These are phyloP conservation scores for Melampsora americana DNA, from an alignment of 1,284 basidiomycete species.

Conservation along the genomic window DNA sequence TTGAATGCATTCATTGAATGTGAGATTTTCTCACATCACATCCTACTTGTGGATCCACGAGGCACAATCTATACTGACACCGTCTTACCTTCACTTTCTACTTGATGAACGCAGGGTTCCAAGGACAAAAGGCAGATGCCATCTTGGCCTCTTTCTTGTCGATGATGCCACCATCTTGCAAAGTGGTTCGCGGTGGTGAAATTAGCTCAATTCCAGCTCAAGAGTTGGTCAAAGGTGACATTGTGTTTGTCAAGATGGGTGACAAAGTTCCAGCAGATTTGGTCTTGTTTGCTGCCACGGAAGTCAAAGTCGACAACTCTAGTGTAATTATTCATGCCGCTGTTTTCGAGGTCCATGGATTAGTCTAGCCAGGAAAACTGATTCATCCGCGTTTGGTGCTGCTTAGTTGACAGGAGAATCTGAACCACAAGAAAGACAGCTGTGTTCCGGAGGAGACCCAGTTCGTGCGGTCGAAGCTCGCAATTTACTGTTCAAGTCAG, in stretches of 20 bases:
- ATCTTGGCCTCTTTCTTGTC: slow-evolving; percentile 68
- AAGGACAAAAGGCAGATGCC: slow-evolving; percentile 59
- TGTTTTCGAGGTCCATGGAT: neutral
- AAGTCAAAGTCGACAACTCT: slow-evolving; percentile 68
- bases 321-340: slow-evolving; percentile 52
- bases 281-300: slow-evolving; percentile 61
- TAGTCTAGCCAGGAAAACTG: neutral
- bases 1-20: slow-evolving; percentile 69
- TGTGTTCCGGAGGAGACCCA: slow-evolving; percentile 59
- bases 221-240: slow-evolving; percentile 67
- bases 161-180: slow-evolving; percentile 67
- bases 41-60: neutral
- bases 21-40: neutral
- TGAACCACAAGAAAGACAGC: slow-evolving; percentile 64
- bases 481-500: slow-evolving; percentile 64
- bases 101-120: slow-evolving; percentile 39
- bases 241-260: slow-evolving; percentile 65
- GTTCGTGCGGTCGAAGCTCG: slow-evolving; percentile 64
- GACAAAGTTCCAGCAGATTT: slow-evolving; percentile 70
- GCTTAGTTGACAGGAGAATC: slow-evolving; percentile 63
- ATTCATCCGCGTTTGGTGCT: neutral
- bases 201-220: slow-evolving; percentile 63
- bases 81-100: slow-evolving; percentile 56
- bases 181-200: slow-evolving; percentile 64
- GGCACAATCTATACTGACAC: slow-evolving; percentile 60